Percentiles rank a stretch among this genome's conserved stretches.
Conservation (phyloP, 768 basidiomycete species). For the Fomitopsis pulvina region DNA sequence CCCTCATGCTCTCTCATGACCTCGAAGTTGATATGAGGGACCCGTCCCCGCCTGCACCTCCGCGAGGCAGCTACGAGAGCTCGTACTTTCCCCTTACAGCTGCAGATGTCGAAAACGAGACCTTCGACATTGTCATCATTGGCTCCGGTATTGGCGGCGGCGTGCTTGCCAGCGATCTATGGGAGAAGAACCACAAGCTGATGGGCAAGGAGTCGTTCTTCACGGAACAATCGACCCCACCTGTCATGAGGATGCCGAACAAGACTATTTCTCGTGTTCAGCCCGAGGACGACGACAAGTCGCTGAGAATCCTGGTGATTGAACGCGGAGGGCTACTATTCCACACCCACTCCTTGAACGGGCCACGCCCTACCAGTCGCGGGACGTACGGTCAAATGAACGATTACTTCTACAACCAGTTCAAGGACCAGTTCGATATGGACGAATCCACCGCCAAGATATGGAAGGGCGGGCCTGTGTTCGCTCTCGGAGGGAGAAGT, state of each 20-base stretch:
- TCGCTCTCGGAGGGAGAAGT: conserved; percentile 19
- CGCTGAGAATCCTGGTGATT: conserved; percentile 23
- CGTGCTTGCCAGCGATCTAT: conserved; percentile 21
- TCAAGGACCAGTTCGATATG: conserved; percentile 12
- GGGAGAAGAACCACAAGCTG: conserved; percentile 18
- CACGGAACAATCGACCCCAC: too few species aligned
- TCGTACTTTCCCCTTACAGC: background rate
- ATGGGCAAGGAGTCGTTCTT: too few species aligned
- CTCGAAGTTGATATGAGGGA: too few species aligned
- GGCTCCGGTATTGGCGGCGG: conserved; percentile 21
- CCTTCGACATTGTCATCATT: conserved; percentile 18
- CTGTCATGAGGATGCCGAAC: too few species aligned
- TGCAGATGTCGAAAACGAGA: background rate
- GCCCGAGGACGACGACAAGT: too few species aligned
- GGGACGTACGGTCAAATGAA: conserved; percentile 20
- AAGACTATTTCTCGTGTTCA: too few species aligned
- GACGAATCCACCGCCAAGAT: conserved; percentile 12
- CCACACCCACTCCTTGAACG: conserved; percentile 23
- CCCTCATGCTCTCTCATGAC: too few species aligned
- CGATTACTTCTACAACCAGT: conserved; percentile 18
- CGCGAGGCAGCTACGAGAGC: too few species aligned
- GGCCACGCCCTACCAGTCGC: conserved; percentile 16
- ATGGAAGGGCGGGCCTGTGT: conserved; percentile 21
- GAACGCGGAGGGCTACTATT: conserved; percentile 20
- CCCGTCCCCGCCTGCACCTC: too few species aligned